Evolutionary conservation across 768 basidiomycete species (phyloP), one percentile per base, ranked within the genome.

Genomic region (Clitopilus hobsonii): DNA sequence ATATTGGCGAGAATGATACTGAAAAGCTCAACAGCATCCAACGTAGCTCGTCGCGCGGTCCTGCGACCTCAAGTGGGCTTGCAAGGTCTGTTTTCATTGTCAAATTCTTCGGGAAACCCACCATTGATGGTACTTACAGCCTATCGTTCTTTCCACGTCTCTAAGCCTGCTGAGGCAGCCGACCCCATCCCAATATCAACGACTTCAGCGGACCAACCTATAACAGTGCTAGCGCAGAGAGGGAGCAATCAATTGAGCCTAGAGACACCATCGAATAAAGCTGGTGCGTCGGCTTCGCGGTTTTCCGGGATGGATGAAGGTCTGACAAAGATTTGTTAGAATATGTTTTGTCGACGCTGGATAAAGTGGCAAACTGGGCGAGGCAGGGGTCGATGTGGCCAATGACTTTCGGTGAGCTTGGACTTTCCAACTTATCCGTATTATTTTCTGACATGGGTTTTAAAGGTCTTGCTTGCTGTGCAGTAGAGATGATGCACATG

Each of bases 401-500:
- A 8, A 98, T 98, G 95, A 98, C 95, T 50, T 95, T 91, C 70
- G 93, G 89, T 76, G 54, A 51, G 70, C 60, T 53, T 38, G n/a
- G 22, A 18, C 50, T 53, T 49, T 26, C 38, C 54, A 24, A 38
- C 51, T 38, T 56, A 27, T 11, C 51, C 54, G 26, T 18, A 28
- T 28, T 22, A 24, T 22, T 16, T 18, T 22, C 45, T 60, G 22
- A 55, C 56, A 16, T 41, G 8, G 38, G 58, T 38, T 16, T 50
- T 38, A 14, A 51, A 90, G 94, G 96, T 74, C 83, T 99, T 51
- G 97, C 97, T 4, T 99, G 97, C 71, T 99, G 97, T 71, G 97
- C 97, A 22, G 97, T 99, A 27, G 97, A 99, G 76, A 92, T 93
- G 90, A 98, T 97, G 95, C 97, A 99, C 77, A 96, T 98, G 94